A percentile compares a stretch with the other conserved stretches of the same genome.
Conservation (phyloP, 495 filamentous ascomycete genomes). For the Penicillium psychrofluorescens region DNA sequence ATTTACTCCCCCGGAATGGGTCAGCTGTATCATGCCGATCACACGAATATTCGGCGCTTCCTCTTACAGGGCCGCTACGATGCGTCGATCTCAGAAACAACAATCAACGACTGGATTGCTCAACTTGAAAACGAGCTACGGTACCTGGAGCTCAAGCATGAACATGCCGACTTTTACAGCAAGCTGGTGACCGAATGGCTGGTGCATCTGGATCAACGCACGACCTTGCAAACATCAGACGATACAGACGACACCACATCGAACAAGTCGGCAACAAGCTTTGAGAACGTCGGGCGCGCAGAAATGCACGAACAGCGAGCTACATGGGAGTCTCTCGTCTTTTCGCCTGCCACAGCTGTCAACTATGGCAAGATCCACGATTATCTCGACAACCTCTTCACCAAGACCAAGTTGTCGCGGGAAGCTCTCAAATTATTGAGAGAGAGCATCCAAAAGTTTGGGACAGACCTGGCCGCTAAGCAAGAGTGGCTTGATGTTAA, state of each 20-base stretch:
- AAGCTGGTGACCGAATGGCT: conserved; percentile 60
- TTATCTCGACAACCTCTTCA: conserved; percentile 50
- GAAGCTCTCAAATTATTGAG: conserved; percentile 40
- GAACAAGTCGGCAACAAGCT: conserved; percentile 5
- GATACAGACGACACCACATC: conserved; percentile 2
- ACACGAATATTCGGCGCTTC: conserved; percentile 42
- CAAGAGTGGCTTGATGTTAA: conserved; percentile 25
- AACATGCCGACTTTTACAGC: conserved; percentile 57
- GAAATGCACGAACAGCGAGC: conserved; percentile 44
- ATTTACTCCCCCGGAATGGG: conserved; percentile 7
- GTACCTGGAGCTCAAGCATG: conserved; percentile 46
- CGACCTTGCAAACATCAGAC: not conserved
- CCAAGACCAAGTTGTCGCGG: conserved; percentile 23
- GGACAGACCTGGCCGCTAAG: conserved; percentile 24
- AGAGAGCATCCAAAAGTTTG: conserved; percentile 37
- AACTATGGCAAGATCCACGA: conserved; percentile 35
- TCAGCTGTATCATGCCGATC: conserved; percentile 12
- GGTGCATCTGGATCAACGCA: conserved; percentile 17
- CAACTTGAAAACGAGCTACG: conserved; percentile 42
- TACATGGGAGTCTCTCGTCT: conserved; percentile 53
- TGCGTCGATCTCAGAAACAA: conserved; percentile 42
- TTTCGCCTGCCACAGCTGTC: conserved; percentile 37
- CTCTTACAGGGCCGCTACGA: conserved; percentile 51
- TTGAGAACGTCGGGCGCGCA: conserved; percentile 33
- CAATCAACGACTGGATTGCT: conserved; percentile 39